Evolutionary conservation across 116 monocot species (phyloP).

Genomic region (Zostera marina): DNA sequence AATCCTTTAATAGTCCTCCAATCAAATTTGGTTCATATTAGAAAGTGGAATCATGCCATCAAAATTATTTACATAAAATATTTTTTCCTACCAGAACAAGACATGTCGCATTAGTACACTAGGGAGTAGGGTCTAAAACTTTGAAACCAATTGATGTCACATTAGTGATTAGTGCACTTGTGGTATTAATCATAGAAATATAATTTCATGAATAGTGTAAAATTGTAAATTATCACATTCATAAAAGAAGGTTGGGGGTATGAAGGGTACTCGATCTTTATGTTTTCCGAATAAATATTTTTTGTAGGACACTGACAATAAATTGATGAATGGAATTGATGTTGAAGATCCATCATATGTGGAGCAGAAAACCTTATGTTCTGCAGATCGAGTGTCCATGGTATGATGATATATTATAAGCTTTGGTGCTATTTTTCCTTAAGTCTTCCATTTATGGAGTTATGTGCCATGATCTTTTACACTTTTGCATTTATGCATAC

Average conservation of each 20-base stretch:
- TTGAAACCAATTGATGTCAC: neutral
- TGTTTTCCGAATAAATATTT: neutral
- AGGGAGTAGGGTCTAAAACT: neutral
- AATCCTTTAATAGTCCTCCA: too few species aligned
- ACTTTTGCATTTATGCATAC: neutral
- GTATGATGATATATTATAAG: slow-evolving; percentile 16
- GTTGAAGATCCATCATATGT: slow-evolving; percentile 26
- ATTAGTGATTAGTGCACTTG: too few species aligned
- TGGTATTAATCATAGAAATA: neutral
- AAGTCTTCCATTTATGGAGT: neutral
- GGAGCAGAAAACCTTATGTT: slow-evolving; percentile 16
- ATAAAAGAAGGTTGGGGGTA: neutral
- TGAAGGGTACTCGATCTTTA: neutral
- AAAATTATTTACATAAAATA: too few species aligned
- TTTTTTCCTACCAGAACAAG: too few species aligned
- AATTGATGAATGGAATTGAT: slow-evolving; percentile 77
- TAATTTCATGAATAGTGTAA: neutral
- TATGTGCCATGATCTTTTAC: neutral
- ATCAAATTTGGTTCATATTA: neutral
- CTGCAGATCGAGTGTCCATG: slow-evolving; percentile 43
- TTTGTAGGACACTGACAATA: slow-evolving; percentile 62
- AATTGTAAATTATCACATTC: neutral
- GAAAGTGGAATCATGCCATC: too few species aligned
- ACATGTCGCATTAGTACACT: neutral
- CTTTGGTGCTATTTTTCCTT: neutral